Evolutionary conservation across 2,329 filamentous ascomycete genomes (phyloP).

Genomic region (Colletotrichum plurivorum): DNA sequence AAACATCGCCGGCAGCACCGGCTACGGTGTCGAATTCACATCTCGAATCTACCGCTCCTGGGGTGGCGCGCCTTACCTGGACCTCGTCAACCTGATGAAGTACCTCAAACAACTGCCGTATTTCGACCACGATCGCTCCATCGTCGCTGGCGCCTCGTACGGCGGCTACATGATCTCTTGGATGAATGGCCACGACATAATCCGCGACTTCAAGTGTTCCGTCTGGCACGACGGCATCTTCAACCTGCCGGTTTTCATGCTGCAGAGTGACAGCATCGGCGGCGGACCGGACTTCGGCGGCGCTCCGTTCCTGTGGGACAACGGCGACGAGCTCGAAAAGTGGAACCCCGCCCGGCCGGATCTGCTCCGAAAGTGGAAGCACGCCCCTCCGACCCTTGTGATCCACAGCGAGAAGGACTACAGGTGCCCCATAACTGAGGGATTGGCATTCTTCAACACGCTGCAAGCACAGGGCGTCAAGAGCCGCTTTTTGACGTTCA

Average conservation of each 20-base stretch:
- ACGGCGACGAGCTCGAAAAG: slow-evolving; percentile 60
- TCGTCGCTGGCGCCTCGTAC: slow-evolving; percentile 67
- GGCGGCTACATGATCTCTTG: slow-evolving; percentile 75
- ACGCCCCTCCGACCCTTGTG: slow-evolving; percentile 75
- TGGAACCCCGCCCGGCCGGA: slow-evolving; percentile 64
- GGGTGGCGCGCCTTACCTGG: slow-evolving; percentile 68
- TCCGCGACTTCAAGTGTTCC: slow-evolving; percentile 53
- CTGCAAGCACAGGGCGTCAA: slow-evolving; percentile 77
- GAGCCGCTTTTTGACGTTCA: slow-evolving; percentile 79
- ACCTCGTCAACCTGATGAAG: slow-evolving; percentile 68
- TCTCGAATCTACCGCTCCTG: slow-evolving; percentile 62
- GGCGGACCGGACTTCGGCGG: slow-evolving; percentile 56
- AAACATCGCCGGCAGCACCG: slow-evolving; percentile 70
- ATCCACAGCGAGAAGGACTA: slow-evolving; percentile 82
- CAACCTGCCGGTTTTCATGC: slow-evolving; percentile 47
- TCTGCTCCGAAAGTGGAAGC: slow-evolving; percentile 72
- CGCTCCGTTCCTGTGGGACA: slow-evolving; percentile 59
- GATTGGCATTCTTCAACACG: slow-evolving; percentile 79
- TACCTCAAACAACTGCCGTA: slow-evolving; percentile 66
- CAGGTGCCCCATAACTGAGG: slow-evolving; percentile 62
- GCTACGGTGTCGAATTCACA: slow-evolving; percentile 63
- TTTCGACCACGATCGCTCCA: slow-evolving; percentile 66
- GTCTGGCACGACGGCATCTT: slow-evolving; percentile 66
- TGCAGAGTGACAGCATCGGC: slow-evolving; percentile 46
- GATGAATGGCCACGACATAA: slow-evolving; percentile 68